Evolutionary conservation across 768 basidiomycete species (phyloP), one percentile per base, ranked within the genome.

Genomic region (Suillus lakei): DNA sequence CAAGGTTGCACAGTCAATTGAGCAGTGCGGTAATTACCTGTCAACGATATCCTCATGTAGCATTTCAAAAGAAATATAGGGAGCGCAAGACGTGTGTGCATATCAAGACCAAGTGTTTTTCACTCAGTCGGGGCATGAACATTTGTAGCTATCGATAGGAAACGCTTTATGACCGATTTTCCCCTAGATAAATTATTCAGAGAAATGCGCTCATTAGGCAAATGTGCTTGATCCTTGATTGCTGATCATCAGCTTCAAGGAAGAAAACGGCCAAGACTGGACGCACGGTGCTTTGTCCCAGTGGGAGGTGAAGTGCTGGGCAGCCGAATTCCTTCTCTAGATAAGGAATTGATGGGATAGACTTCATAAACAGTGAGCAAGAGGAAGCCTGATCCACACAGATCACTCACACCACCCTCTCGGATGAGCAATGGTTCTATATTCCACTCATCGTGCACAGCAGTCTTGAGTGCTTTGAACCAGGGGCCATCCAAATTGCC

Each of bases 321-420:
- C 95, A 98, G 1, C 84, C 81, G 69, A 99, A 97, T 73, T 91
- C 89, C 69, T 95, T 95, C 77, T 99, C 98, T 4, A 99, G 82
- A 77, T 90, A 96, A 0, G 96, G 97, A 0, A 99, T 87, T 2
- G 94, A 94, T 5, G 98, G 98, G 61, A 98, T 95, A 7, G 94
- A 95, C 95, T 96, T 69, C 50, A 66, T 18, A 9, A 64, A 69
- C 26, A 63, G 36, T 63, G 16, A 62, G 51, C 23, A 18, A 43
- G 10, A 32, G 51, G 23, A n/a, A 30, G 28, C 0, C 44, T 46
- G 58, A 43, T 28, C 34, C 48, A 39, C 13, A 23, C 51, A 55
- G 23, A 28, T 39, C 26, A 84, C 89, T 74, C 76, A 95, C 93
- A 43, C 96, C 96, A 74, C 96, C 96, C 82, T 98, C 96, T 48